Evolutionary conservation across 352 stramenopile genomes (phyloP).

Genomic region (Phytopythium chamaehyphon): DNA sequence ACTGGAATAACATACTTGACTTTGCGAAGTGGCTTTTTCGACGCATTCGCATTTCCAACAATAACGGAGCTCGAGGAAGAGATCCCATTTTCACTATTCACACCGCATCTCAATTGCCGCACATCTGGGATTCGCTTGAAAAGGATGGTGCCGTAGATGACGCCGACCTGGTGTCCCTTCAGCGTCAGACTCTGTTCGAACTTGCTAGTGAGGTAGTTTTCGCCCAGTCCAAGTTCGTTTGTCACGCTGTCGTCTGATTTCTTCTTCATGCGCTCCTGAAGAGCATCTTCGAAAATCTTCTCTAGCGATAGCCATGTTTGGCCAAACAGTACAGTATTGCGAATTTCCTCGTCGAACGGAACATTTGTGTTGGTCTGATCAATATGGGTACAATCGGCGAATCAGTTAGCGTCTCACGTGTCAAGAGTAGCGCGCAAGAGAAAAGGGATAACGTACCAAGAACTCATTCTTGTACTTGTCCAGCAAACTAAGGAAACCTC

Average conservation of each 20-base stretch:
- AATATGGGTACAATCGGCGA: conserved; percentile 9
- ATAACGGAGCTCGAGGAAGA: conserved; percentile 87
- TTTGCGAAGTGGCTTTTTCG: conserved; percentile 64
- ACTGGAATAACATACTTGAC: conserved; percentile 78
- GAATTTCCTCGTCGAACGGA: conserved; percentile 77
- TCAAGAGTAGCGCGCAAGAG: too few species aligned
- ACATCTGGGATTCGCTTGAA: conserved; percentile 90
- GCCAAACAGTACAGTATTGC: conserved; percentile 83
- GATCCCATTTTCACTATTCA: conserved; percentile 87
- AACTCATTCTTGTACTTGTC: conserved; percentile 86
- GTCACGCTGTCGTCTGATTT: conserved; percentile 48
- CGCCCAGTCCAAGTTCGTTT: conserved; percentile 56
- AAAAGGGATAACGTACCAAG: conserved; percentile 28
- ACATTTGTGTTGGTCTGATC: conserved; percentile 30
- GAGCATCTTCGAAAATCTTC: conserved; percentile 86
- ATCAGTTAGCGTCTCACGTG: background rate
- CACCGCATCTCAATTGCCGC: conserved; percentile 76
- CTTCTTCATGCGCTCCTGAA: conserved; percentile 85
- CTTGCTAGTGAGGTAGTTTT: conserved; percentile 78
- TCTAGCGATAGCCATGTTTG: conserved; percentile 87
- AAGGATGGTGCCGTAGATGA: conserved; percentile 85
- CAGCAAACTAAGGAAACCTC: conserved; percentile 73
- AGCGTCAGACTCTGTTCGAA: conserved; percentile 87
- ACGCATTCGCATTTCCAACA: conserved; percentile 42
- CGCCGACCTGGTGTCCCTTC: conserved; percentile 83